phyloP scores from a whole-genome alignment of 2,329 filamentous ascomycete genomes.

The Fusarium coffeatum region DNA sequence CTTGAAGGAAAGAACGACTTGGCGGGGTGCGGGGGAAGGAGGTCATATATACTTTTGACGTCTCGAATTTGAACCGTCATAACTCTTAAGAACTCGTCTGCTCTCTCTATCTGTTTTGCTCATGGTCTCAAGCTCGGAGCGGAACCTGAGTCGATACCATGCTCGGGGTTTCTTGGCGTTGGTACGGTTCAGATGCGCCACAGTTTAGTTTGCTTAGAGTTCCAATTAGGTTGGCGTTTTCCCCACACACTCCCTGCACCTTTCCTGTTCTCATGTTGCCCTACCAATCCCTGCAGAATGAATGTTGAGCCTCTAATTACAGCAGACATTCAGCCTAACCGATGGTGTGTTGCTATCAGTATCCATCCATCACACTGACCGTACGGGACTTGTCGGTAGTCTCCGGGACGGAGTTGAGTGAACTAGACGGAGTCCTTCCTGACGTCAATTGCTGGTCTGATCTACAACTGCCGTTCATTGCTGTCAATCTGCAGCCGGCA shows the following conservation, averaged over 20 bases:
- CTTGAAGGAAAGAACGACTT: slow-evolving; percentile 19
- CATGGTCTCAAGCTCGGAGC: slow-evolving; percentile 14
- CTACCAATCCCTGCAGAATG: slow-evolving; percentile 13
- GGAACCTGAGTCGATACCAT: slow-evolving; percentile 36
- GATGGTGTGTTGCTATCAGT: slow-evolving; percentile 26
- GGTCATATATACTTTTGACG: slow-evolving; percentile 41
- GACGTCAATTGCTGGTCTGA: slow-evolving; percentile 26
- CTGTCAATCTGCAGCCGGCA: not conserved
- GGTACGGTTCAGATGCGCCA: slow-evolving; percentile 40
- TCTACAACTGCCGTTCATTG: slow-evolving; percentile 7
- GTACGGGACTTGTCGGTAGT: slow-evolving; percentile 20
- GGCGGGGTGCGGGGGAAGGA: slow-evolving; percentile 35
- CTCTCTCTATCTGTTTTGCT: not conserved
- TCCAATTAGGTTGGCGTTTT: slow-evolving; percentile 10
- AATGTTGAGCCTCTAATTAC: slow-evolving; percentile 23
- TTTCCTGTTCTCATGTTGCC: slow-evolving; percentile 7
- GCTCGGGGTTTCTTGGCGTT: slow-evolving; percentile 35
- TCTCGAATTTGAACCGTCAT: slow-evolving; percentile 27
- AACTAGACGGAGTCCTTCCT: slow-evolving; percentile 27
- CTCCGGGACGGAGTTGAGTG: slow-evolving; percentile 9
- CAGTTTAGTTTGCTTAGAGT: slow-evolving; percentile 10
- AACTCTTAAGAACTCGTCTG: not conserved
- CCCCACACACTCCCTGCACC: slow-evolving; percentile 24
- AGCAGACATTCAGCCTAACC: not conserved
- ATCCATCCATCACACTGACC: slow-evolving; percentile 4